A percentile compares a stretch with the other conserved stretches of the same genome.
phyloP scores from a whole-genome alignment of 2,329 filamentous ascomycete species.

The Apiospora phragmitis region DNA sequence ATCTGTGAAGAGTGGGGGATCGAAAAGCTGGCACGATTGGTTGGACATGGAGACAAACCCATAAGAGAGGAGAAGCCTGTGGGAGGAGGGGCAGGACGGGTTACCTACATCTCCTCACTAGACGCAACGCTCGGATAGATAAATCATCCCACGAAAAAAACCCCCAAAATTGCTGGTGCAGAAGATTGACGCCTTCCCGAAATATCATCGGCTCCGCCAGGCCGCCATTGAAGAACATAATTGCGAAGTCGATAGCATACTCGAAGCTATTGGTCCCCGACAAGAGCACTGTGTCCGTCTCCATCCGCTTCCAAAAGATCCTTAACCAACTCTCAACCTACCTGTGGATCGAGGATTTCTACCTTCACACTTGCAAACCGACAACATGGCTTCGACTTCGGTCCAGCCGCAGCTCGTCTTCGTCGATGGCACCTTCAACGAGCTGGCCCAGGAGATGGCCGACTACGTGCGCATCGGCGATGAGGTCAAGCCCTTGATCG shows the following conservation, averaged over 20 bases:
- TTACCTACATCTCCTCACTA: neutral
- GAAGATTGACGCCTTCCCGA: constrained; percentile 5
- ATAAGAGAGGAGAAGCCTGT: neutral
- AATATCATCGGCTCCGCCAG: constrained; percentile 8
- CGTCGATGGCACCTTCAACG: constrained; percentile 90
- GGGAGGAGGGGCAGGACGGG: neutral
- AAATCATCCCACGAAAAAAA: constrained; percentile 9
- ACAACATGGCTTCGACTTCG: constrained; percentile 20
- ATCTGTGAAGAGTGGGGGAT: neutral
- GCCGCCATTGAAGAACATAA: constrained; percentile 8
- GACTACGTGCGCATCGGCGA: constrained; percentile 87
- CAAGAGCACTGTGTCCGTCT: constrained; percentile 3
- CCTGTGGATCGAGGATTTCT: neutral
- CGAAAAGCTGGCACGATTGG: neutral
- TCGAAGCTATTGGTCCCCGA: constrained; percentile 3
- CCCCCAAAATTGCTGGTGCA: constrained; percentile 8
- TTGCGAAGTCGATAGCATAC: constrained; percentile 7
- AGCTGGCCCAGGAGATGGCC: constrained; percentile 92
- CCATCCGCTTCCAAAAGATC: neutral
- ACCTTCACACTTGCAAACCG: neutral
- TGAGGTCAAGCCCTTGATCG: constrained; percentile 72
- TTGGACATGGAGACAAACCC: neutral
- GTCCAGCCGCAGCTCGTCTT: constrained; percentile 63
- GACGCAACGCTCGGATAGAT: neutral
- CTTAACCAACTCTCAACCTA: neutral